These are phyloP conservation scores for Amanita muscaria DNA, from an alignment of 768 basidiomycete genomes.

Conservation along the genomic window DNA sequence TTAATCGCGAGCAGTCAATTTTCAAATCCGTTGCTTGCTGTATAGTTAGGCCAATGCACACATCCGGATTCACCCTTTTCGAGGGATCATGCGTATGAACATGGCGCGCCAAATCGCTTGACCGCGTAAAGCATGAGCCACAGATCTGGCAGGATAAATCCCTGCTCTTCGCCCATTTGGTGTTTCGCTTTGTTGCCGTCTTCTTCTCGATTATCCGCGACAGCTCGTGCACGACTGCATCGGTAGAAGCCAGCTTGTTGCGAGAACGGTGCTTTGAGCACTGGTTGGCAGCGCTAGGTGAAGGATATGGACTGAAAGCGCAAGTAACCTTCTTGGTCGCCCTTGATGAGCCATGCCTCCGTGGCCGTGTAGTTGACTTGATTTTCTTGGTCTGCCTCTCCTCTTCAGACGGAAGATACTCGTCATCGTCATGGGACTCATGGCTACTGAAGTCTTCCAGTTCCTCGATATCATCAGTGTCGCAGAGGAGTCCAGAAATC, in stretches of 20 bases:
- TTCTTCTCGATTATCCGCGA: neutral
- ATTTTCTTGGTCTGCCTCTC: neutral
- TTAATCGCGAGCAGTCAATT: neutral
- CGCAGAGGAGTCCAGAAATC: too few species aligned
- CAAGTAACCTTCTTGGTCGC: too few species aligned
- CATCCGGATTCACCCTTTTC: neutral
- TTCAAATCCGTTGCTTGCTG: conserved; percentile 12
- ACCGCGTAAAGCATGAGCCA: neutral
- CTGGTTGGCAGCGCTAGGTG: neutral
- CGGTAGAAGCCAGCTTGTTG: neutral
- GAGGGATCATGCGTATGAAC: conserved; percentile 1
- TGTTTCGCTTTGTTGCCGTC: neutral
- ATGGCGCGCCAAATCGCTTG: conserved; percentile 2
- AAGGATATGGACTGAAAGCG: neutral
- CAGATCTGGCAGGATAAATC: neutral
- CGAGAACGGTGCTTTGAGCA: neutral
- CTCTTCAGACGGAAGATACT: neutral
- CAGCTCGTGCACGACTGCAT: neutral
- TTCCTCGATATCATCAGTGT: neutral
- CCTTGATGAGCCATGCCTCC: too few species aligned
- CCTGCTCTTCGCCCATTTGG: neutral
- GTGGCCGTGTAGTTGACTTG: neutral
- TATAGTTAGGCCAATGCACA: conserved; percentile 1
- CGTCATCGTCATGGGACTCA: neutral
- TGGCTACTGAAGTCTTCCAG: neutral